Evolutionary conservation across 2,329 filamentous ascomycete genomes (phyloP), one percentile per base, ranked within the genome.

Genomic region (Emergomyces africanus): DNA sequence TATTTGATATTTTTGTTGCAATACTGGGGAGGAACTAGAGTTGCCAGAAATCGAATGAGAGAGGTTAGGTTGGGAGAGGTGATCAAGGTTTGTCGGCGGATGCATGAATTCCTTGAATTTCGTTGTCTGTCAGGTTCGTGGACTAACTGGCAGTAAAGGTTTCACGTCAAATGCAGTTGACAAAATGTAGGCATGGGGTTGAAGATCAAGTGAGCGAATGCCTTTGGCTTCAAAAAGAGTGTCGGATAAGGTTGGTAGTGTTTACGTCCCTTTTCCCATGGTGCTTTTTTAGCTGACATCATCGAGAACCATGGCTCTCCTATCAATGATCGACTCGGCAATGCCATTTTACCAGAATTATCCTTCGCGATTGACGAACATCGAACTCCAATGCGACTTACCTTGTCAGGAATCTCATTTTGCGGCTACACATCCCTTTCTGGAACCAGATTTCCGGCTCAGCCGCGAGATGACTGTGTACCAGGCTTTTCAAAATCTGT

Each of bases 291-390:
- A 49, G 41, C 28, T 54, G 10, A 57, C 30, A 12, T 41, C 33
- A 2, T 57, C 3, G 35, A 77, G 75, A 18, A 71, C 73, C 3
- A 72, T 76, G 42, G 70, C 66, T 46, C 67, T 72, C 3, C 70
- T 78, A n/a, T 70, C 69, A 0, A 66, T 75, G 3, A 65, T 78
- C 10, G 76, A 78, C 62, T 75, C 71, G 55, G 75, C 75, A 12
- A 75, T 77, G 59, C 71, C 68, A 1, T 77, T 78, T 60, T 78
- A 72, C 60, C 71, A 74, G 42, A 77, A 78, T 53, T 76, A 73
- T 57, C 76, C 76, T 0, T 74, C 71, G 48, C 74, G 75, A 5
- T 60, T 77, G 12, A 68, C 68, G 0, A 66, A 71, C 25, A 68
- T 67, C 12, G 76, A 78, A 62, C 67, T 77, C 61, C 70, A 75